Percentiles rank a stretch among this genome's conserved stretches.
Conservation (phyloP, 768 basidiomycete genomes). For the Boletellus ananas region DNA sequence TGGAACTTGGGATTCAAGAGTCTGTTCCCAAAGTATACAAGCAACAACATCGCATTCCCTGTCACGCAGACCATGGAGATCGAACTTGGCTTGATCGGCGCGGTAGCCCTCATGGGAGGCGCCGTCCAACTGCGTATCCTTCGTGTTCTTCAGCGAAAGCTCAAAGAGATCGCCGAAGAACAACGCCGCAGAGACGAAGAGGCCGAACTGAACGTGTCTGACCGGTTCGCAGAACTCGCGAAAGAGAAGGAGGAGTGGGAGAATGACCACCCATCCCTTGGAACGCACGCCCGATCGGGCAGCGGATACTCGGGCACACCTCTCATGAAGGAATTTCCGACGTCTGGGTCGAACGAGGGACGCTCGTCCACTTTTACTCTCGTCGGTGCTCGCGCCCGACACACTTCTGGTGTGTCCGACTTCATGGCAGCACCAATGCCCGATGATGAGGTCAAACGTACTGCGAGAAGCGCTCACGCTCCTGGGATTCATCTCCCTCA, state of each 20-base stretch:
- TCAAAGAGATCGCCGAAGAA: slow-evolving; percentile 76
- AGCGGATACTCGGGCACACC: slow-evolving; percentile 63
- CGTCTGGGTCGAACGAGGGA: slow-evolving; percentile 44
- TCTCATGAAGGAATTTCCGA: slow-evolving; percentile 62
- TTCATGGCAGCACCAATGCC: slow-evolving; percentile 60
- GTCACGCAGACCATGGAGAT: slow-evolving; percentile 90
- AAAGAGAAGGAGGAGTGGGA: slow-evolving; percentile 85
- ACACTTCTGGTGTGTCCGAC: slow-evolving; percentile 68
- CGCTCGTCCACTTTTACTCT: slow-evolving; percentile 47
- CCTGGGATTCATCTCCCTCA: slow-evolving; percentile 56
- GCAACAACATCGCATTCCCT: slow-evolving; percentile 69
- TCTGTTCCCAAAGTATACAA: slow-evolving; percentile 74
- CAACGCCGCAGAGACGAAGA: slow-evolving; percentile 68
- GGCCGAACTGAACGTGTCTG: slow-evolving; percentile 71
- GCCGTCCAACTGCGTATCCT: slow-evolving; percentile 89
- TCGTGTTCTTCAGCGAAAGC: slow-evolving; percentile 70
- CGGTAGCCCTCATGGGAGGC: slow-evolving; percentile 79
- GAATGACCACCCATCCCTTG: slow-evolving; percentile 66
- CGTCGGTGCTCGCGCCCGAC: slow-evolving; percentile 51
- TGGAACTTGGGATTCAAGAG: slow-evolving; percentile 88
- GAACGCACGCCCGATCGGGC: slow-evolving; percentile 57
- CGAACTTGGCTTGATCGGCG: slow-evolving; percentile 84
- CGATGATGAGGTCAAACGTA: slow-evolving; percentile 58
- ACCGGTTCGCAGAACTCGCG: slow-evolving; percentile 58
- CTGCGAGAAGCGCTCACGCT: slow-evolving; percentile 46